These are phyloP conservation scores for Asterionellopsis glacialis DNA, from an alignment of 108 stramenopile genomes.

Conservation along the genomic window DNA sequence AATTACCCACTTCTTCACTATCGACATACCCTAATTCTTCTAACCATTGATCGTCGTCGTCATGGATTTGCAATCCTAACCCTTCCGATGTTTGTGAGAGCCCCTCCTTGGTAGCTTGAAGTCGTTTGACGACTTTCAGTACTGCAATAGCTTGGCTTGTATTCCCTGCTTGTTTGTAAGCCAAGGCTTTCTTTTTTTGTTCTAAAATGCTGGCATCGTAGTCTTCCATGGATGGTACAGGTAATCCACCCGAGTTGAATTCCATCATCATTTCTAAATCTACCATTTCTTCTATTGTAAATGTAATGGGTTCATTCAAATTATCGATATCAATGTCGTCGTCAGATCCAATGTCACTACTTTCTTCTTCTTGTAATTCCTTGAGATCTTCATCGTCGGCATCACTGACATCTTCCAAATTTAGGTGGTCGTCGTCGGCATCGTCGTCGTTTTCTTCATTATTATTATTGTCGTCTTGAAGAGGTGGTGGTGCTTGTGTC, in stretches of 20 bases:
- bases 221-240: slow-evolving; percentile 19
- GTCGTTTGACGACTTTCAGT: slow-evolving; percentile 17
- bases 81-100: background rate
- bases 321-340: no score
- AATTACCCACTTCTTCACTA: slow-evolving; percentile 14
- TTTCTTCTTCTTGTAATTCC: background rate
- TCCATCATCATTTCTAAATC: slow-evolving; percentile 34
- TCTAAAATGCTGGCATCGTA: slow-evolving; percentile 14
- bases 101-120: slow-evolving; percentile 11
- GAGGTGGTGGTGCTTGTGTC: background rate
- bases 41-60: slow-evolving; percentile 9
- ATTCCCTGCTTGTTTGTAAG: slow-evolving; percentile 20
- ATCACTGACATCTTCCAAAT: slow-evolving; percentile 9
- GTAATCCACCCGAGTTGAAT: slow-evolving; percentile 14
- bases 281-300: slow-evolving; percentile 26
- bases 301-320: slow-evolving; percentile 1
- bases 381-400: background rate
- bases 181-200: slow-evolving; percentile 21
- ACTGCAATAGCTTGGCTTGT: slow-evolving; percentile 12
- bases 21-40: slow-evolving; percentile 14
- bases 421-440: background rate
- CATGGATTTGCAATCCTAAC: background rate
- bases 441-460: background rate
- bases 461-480: no score
- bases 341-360: background rate